Conservation (phyloP, 1,284 basidiomycete genomes). For the Cutaneotrichosporon mucoides region DNA sequence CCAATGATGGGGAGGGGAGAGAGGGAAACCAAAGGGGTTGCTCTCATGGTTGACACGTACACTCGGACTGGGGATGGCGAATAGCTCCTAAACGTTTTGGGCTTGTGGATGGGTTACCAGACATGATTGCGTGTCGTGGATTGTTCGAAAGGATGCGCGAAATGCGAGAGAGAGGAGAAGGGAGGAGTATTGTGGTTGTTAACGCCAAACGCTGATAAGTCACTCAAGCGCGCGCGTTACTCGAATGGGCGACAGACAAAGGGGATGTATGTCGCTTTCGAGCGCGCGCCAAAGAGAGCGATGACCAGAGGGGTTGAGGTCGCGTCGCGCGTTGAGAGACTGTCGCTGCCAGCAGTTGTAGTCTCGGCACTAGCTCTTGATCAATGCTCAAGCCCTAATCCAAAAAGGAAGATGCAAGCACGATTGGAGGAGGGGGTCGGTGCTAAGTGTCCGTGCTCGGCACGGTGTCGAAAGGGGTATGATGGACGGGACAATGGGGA, state of each 20-base stretch:
- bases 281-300: too few species aligned
- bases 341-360: not conserved
- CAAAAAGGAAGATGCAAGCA: not conserved
- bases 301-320: too few species aligned
- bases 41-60: constrained; percentile 26
- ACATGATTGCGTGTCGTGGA: constrained; percentile 17
- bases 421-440: not conserved
- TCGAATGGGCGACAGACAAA: too few species aligned
- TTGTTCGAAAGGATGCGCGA: not conserved
- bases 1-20: not conserved
- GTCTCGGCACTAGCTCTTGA: not conserved
- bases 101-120: constrained; percentile 31
- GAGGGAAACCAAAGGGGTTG: not conserved
- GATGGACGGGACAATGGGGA: not conserved
- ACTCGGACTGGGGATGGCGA: constrained; percentile 45
- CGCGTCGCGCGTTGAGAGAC: not conserved
- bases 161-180: not conserved
- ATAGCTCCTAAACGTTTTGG: constrained; percentile 41
- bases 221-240: too few species aligned
- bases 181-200: too few species aligned
- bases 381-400: not conserved
- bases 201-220: too few species aligned
- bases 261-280: too few species aligned
- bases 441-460: constrained; percentile 8
- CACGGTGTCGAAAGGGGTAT: not conserved